Base-by-base conservation (phyloP, 1,284 basidiomycete genomes). In the Fomitiporia mediterranea region DNA sequence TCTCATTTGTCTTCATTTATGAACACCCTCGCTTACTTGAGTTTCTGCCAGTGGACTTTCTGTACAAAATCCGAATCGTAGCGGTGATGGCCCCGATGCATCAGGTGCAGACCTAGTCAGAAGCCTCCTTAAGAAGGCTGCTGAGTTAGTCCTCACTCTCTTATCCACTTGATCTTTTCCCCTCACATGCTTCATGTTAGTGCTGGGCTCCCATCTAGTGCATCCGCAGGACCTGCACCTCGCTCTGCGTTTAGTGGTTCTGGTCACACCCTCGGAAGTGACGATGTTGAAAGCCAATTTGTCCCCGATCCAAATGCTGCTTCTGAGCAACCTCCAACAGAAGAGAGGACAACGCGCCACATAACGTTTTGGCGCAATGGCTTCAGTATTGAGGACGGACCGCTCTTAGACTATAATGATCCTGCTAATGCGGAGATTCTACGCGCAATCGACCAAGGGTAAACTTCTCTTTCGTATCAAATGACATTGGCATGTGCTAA, bases 361-460 rank as follows among this genome's bases (percentile, higher is more conserved):
- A 75, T 98, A 35, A 96, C 90, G 0, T 94, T 99, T 71, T 99
- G 97, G 96, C 79, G 86, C 34, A 83, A 98, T 62, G 96, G 96
- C 0, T 98, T 98, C 72, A 89, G 86, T 44, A 83, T 99, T 55
- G 94, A 96, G 65, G 92, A 95, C 63, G 94, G 94, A 2, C 85
- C 87, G 37, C 75, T 98, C 56, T 81, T 89, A 79, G 75, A 81
- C 38, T 98, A 97, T 68, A 89, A 92, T 56, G 85, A 94, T 62
- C 91, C 94, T 0, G 78, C 74, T 4, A 86, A 94, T 65, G 77
- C 84, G 42, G 79, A 82, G 57, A 76, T 92, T 15, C 76, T 99
- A 2, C 76, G 78, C 1, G 85, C 90, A 56, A 91, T 98, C 65
- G 85, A 94, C 63, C 72, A 84, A 4, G 94, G 94, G 81, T 91